These are phyloP conservation scores for Tulasnella sp. DNA, from an alignment of 768 basidiomycete species.

Conservation along the genomic window DNA sequence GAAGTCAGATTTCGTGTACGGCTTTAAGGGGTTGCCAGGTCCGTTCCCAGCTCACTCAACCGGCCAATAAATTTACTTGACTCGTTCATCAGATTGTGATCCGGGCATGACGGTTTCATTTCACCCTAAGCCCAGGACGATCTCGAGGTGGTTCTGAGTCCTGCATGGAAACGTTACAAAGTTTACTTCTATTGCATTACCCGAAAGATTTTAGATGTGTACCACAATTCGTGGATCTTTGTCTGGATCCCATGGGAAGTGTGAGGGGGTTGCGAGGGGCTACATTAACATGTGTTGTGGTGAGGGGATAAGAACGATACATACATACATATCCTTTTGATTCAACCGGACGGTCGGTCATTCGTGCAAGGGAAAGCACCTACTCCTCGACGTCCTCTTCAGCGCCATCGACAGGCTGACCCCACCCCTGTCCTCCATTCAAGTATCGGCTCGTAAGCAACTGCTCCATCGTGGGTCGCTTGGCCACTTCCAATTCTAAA, in stretches of 20 bases:
- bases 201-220: too few species aligned
- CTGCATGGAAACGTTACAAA: too few species aligned
- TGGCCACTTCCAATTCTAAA: constrained; percentile 62
- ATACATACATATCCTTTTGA: background rate
- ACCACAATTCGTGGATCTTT: too few species aligned
- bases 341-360: background rate
- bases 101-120: background rate
- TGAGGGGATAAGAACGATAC: background rate
- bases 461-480: constrained; percentile 77
- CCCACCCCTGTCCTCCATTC: constrained; percentile 67
- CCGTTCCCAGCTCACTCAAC: too few species aligned
- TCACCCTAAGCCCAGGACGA: constrained; percentile 8
- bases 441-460: constrained; percentile 74
- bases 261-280: too few species aligned
- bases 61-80: too few species aligned
- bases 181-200: too few species aligned
- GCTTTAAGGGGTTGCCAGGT: constrained; percentile 1
- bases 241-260: too few species aligned
- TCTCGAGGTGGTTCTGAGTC: too few species aligned
- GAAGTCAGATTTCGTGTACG: constrained; percentile 6
- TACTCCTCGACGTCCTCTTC: background rate
- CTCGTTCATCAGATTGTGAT: background rate
- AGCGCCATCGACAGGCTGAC: background rate
- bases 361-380: background rate
- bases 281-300: too few species aligned